Base-by-base conservation (phyloP, 768 basidiomycete species). In the Tricholoma sp. region DNA sequence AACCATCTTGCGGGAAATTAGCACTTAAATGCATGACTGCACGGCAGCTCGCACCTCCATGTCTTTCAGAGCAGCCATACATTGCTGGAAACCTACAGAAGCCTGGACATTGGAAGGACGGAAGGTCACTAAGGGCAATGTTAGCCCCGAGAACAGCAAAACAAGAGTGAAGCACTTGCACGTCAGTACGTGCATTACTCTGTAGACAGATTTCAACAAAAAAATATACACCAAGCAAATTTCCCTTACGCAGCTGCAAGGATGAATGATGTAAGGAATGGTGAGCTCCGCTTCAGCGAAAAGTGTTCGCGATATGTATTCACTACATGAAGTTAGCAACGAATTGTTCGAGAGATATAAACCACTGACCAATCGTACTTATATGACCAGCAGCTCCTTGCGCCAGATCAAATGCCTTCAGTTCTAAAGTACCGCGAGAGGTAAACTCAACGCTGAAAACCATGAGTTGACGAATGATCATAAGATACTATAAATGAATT, bases 111-210 rank as follows among this genome's bases (percentile, higher is more conserved):
- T 85, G 39, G 81, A 79, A 17, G 89, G 86, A n/a, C 82, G 80
- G 55, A 89, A 72, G 6, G 82, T 84, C 66, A 91, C 89, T 91
- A 61, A 5, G 51, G 55, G 36, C 48, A 49, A 44, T 56, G 47
- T 52, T 32, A 41, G 37, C 65, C 29, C 24, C 55, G 63, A 45
- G 53, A 62, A n/a, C 58, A 59, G 28, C 18, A 52, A 29, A 17
- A 17, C 54, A 53, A 52, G 31, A 33, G 52, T 48, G 6, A 6
- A 48, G 7, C 52, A 70, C 85, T 59, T 68, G 89, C 89, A 65
- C 15, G 87, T 88, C 61, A 88, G 72, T 42, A 89, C 80, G 63
- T 91, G 88, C 88, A 90, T 89, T 62, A 91, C 86, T 29, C 89
- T 90, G 47, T 57, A 52, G 61, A 53, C 60, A 53, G 45, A 36